These are phyloP conservation scores for Aspergillus sp. DNA, from an alignment of 2,329 filamentous ascomycete species.

Conservation along the genomic window DNA sequence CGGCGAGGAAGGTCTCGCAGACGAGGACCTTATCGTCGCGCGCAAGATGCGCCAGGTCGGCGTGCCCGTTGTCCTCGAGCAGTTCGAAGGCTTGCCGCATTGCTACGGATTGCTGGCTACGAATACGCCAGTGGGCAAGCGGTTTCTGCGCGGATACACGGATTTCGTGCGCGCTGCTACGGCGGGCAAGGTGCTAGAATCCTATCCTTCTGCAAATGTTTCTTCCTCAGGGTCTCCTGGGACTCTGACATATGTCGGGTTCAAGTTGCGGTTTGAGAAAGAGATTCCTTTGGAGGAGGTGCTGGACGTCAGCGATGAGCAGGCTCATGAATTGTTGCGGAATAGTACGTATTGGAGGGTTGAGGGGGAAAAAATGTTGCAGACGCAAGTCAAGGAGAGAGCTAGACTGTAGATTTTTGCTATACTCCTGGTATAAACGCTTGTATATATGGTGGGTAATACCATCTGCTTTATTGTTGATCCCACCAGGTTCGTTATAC, in stretches of 20 bases:
- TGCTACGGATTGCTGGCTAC: conserved; percentile 51
- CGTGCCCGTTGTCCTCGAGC: conserved; percentile 30
- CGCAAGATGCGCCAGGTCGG: conserved; percentile 33
- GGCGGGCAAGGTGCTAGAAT: conserved; percentile 9
- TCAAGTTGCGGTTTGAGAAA: conserved; percentile 18
- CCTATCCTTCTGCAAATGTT: too few species aligned
- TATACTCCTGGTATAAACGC: background rate
- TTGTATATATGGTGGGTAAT: too few species aligned
- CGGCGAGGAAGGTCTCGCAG: conserved; percentile 36
- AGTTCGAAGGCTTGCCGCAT: conserved; percentile 41
- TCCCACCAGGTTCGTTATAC: too few species aligned
- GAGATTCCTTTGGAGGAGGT: conserved; percentile 28
- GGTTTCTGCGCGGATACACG: conserved; percentile 50
- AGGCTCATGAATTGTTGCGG: conserved; percentile 24
- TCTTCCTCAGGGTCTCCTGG: conserved; percentile 16
- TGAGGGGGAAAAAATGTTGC: conserved; percentile 27
- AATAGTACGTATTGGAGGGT: conserved; percentile 24
- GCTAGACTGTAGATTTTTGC: conserved; percentile 12
- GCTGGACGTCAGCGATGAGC: conserved; percentile 27
- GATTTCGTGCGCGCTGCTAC: conserved; percentile 42
- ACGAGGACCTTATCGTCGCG: conserved; percentile 34
- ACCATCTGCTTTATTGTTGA: too few species aligned
- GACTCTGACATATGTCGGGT: conserved; percentile 24
- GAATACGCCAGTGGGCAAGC: conserved; percentile 37
- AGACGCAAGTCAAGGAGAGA: conserved; percentile 22